Conservation (phyloP, 345 rosid genomes). For the Citrus inodora region DNA sequence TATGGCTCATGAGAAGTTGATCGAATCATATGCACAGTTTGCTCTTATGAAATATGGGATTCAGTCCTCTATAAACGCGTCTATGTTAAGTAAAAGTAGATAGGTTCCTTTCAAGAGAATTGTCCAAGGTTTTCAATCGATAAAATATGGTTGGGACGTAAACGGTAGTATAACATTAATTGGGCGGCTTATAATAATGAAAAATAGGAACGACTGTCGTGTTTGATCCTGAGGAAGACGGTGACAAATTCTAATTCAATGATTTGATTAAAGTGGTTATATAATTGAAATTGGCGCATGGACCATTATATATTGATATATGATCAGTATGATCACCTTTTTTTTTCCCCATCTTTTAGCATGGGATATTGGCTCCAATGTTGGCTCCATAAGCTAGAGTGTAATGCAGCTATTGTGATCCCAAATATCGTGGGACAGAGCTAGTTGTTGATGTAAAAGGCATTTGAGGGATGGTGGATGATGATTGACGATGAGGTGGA, state of each 20-base stretch:
- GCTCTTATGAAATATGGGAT: too few species aligned
- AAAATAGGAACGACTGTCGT: too few species aligned
- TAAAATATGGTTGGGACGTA: too few species aligned
- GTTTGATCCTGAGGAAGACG: neutral
- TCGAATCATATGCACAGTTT: too few species aligned
- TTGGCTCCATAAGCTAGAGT: neutral
- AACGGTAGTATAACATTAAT: too few species aligned
- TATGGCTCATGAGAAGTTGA: too few species aligned
- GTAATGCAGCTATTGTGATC: neutral
- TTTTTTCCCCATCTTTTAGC: too few species aligned
- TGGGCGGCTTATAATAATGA: too few species aligned
- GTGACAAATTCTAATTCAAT: neutral
- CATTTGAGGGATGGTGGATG: neutral
- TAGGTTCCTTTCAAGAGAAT: too few species aligned
- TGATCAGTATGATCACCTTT: neutral
- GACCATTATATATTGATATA: neutral
- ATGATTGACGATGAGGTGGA: slow-evolving; percentile 4
- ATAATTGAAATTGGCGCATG: neutral
- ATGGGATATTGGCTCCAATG: neutral
- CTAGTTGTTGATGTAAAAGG: slow-evolving; percentile 8
- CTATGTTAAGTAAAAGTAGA: too few species aligned
- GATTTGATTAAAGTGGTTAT: neutral
- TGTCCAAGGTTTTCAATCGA: too few species aligned
- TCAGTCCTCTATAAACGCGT: too few species aligned
- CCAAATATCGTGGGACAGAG: slow-evolving; percentile 16